Conservation (phyloP, 345 rosid species). For the Pugionium cornutum region DNA sequence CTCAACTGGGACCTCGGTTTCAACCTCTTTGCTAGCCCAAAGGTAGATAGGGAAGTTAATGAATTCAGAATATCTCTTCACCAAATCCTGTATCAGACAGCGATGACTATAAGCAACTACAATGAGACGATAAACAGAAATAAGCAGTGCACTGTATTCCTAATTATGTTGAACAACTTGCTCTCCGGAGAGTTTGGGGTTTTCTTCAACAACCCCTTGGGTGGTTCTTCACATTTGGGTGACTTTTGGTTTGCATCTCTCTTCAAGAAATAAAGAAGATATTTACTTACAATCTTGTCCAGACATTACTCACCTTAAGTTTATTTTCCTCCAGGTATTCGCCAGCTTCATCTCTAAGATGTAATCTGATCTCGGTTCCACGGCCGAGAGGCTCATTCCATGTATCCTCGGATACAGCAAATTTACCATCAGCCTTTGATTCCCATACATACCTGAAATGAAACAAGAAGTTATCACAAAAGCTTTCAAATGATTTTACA, state of each 20-base stretch:
- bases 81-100: conserved; percentile 68
- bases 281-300: background rate
- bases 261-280: background rate
- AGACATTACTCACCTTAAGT: conserved; percentile 60
- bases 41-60: conserved; percentile 89
- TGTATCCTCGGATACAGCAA: conserved; percentile 94
- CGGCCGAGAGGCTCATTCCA: conserved; percentile 98
- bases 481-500: conserved; percentile 12
- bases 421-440: conserved; percentile 98
- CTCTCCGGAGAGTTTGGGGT: background rate
- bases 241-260: background rate
- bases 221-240: background rate
- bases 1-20: conserved; percentile 83
- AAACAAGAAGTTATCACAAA: conserved; percentile 25
- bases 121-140: conserved; percentile 19
- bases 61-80: conserved; percentile 95
- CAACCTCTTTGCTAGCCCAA: conserved; percentile 96
- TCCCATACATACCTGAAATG: conserved; percentile 86
- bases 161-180: conserved; percentile 2
- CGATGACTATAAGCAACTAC: conserved; percentile 12
- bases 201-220: conserved; percentile 1
- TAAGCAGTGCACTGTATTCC: background rate
- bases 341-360: conserved; percentile 95
- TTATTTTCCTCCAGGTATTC: conserved; percentile 93
- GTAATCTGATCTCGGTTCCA: conserved; percentile 95